These are phyloP conservation scores for Thuja plicata DNA, from an alignment of 83 land plant genomes.

Conservation along the genomic window DNA sequence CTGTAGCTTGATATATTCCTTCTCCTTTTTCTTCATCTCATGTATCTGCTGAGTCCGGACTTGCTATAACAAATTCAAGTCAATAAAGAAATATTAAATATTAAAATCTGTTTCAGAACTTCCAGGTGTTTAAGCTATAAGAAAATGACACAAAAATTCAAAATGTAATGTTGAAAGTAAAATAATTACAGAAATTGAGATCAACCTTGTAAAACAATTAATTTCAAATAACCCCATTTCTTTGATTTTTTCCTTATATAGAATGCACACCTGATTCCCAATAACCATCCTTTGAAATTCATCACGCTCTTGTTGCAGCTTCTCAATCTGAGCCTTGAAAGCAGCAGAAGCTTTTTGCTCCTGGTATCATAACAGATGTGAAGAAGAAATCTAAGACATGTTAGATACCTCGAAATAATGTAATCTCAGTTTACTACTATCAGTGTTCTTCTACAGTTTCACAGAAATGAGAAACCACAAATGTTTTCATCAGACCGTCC, in stretches of 20 bases:
- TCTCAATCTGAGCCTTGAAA: constrained; percentile 92
- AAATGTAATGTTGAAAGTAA: background rate
- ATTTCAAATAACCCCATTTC: background rate
- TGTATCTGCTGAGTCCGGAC: constrained; percentile 89
- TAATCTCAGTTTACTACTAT: background rate
- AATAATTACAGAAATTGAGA: background rate
- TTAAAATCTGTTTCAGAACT: background rate
- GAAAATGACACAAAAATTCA: background rate
- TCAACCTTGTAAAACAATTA: background rate
- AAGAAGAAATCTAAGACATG: background rate
- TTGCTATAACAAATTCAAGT: constrained; percentile 52
- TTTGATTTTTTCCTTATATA: background rate
- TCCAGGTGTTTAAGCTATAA: background rate
- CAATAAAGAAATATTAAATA: background rate
- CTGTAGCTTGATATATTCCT: constrained; percentile 96
- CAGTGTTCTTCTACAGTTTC: background rate
- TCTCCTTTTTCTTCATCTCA: constrained; percentile 98
- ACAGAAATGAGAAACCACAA: constrained; percentile 5
- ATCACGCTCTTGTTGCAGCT: constrained; percentile 93
- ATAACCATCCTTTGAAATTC: constrained; percentile 97
- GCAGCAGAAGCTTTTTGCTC: constrained; percentile 90
- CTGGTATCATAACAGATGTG: constrained; percentile 28
- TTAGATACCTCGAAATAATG: background rate
- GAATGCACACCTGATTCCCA: constrained; percentile 75
- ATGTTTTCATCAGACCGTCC: constrained; percentile 54